These are phyloP conservation scores for Amanita pallidorosea DNA, from an alignment of 768 basidiomycete species.

Conservation along the genomic window DNA sequence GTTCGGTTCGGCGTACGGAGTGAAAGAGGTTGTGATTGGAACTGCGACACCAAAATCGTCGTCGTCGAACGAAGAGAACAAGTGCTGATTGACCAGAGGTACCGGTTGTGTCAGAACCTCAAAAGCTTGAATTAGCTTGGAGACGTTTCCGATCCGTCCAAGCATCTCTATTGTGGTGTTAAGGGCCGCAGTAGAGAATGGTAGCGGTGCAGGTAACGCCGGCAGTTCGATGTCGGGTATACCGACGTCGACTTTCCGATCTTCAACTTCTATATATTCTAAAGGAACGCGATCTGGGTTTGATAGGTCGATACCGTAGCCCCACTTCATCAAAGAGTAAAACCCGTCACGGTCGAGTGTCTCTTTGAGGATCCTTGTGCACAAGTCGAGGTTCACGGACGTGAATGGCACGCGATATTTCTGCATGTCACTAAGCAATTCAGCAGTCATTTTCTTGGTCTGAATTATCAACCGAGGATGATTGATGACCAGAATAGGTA, in stretches of 20 bases:
- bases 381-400: slow-evolving; percentile 54
- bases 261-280: slow-evolving; percentile 22
- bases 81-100: slow-evolving; percentile 35
- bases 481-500: slow-evolving; percentile 36
- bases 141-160: slow-evolving; percentile 46
- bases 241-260: background rate
- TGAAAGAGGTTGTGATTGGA: slow-evolving; percentile 20
- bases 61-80: slow-evolving; percentile 51
- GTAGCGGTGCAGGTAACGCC: slow-evolving; percentile 21
- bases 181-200: slow-evolving; percentile 54
- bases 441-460: slow-evolving; percentile 34
- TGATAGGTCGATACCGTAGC: slow-evolving; percentile 69
- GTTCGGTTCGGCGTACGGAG: slow-evolving; percentile 43
- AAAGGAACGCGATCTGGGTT: slow-evolving; percentile 62
- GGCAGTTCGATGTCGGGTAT: slow-evolving; percentile 1
- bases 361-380: slow-evolving; percentile 58
- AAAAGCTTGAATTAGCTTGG: slow-evolving; percentile 64
- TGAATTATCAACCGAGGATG: slow-evolving; percentile 26
- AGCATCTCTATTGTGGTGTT: slow-evolving; percentile 68
- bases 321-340: slow-evolving; percentile 48
- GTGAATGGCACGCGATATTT: slow-evolving; percentile 35
- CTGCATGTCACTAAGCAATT: slow-evolving; percentile 51
- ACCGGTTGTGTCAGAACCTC: slow-evolving; percentile 71
- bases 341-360: slow-evolving; percentile 46
- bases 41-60: slow-evolving; percentile 48